Evolutionary conservation across 495 filamentous ascomycete species (phyloP).

Genomic region (Neurospora sp.): DNA sequence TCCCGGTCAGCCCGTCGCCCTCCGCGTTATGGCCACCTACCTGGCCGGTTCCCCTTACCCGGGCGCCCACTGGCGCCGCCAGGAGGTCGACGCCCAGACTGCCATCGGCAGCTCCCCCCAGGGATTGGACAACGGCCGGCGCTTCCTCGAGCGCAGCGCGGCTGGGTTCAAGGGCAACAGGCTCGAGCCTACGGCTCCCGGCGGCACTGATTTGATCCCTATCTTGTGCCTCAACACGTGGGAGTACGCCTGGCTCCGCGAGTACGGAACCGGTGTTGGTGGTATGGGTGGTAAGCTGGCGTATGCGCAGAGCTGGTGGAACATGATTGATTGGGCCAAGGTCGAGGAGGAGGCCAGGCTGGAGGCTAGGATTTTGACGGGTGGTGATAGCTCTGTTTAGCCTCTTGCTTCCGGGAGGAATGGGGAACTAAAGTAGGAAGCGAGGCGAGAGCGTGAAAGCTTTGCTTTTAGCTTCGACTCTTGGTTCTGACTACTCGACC

Average conservation of each 20-base stretch:
- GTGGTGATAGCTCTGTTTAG: not conserved
- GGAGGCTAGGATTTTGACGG: constrained; percentile 1
- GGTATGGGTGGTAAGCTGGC: constrained; percentile 53
- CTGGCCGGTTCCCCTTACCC: constrained; percentile 83
- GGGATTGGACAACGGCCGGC: constrained; percentile 26
- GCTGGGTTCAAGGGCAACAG: constrained; percentile 26
- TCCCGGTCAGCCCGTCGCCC: constrained; percentile 22
- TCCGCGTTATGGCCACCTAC: constrained; percentile 82
- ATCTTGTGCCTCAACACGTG: constrained; percentile 89
- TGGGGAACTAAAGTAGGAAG: not conserved
- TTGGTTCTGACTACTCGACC: not conserved
- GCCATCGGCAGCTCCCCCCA: constrained; percentile 20
- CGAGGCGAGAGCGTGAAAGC: not conserved
- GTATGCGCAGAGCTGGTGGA: constrained; percentile 79
- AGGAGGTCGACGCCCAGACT: constrained; percentile 74
- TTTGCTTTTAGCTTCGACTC: not conserved
- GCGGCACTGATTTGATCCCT: constrained; percentile 61
- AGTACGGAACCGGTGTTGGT: constrained; percentile 56
- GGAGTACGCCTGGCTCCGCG: constrained; percentile 86
- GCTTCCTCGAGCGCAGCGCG: constrained; percentile 24
- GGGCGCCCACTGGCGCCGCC: constrained; percentile 70
- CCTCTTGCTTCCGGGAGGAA: not conserved
- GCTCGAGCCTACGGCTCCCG: constrained; percentile 36
- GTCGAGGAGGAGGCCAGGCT: constrained; percentile 38
- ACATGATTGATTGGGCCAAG: constrained; percentile 70